Evolutionary conservation across 192 early-diverging fungal species (phyloP).

Genomic region (Umbelopsis sp.): DNA sequence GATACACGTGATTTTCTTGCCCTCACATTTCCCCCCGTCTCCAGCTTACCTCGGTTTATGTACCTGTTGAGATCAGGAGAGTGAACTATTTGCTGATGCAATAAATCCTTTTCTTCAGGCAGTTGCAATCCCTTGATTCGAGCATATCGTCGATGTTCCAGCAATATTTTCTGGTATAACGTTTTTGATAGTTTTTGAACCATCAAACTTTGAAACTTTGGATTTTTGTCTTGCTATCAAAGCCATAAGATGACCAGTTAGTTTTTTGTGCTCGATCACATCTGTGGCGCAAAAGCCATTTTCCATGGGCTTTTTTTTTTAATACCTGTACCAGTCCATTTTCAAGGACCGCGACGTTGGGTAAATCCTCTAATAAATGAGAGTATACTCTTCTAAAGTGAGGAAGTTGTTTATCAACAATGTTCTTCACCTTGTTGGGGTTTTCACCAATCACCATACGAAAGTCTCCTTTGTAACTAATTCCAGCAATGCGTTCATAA

Average conservation of each 20-base stretch:
- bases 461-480: slow-evolving; percentile 94
- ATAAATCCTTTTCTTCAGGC: slow-evolving; percentile 31
- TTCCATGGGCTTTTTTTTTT: not conserved
- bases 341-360: slow-evolving; percentile 42
- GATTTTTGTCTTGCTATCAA: slow-evolving; percentile 66
- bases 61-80: slow-evolving; percentile 38
- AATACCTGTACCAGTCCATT: slow-evolving; percentile 32
- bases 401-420: slow-evolving; percentile 78
- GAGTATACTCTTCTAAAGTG: slow-evolving; percentile 61
- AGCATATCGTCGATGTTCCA: slow-evolving; percentile 42
- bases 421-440: slow-evolving; percentile 94
- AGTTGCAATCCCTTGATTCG: slow-evolving; percentile 8
- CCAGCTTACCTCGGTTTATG: slow-evolving; percentile 44
- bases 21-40: too few species aligned
- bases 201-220: slow-evolving; percentile 64
- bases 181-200: slow-evolving; percentile 81
- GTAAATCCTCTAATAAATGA: slow-evolving; percentile 50
- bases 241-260: slow-evolving; percentile 23
- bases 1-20: not conserved
- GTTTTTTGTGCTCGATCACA: not conserved
- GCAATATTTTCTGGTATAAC: slow-evolving; percentile 61
- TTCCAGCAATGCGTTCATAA: slow-evolving; percentile 75
- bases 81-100: slow-evolving; percentile 46
- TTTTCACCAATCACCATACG: slow-evolving; percentile 93
- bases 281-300: too few species aligned